Evolutionary conservation across 2,329 filamentous ascomycete genomes (phyloP).

Genomic region (Xylariaceae sp.): DNA sequence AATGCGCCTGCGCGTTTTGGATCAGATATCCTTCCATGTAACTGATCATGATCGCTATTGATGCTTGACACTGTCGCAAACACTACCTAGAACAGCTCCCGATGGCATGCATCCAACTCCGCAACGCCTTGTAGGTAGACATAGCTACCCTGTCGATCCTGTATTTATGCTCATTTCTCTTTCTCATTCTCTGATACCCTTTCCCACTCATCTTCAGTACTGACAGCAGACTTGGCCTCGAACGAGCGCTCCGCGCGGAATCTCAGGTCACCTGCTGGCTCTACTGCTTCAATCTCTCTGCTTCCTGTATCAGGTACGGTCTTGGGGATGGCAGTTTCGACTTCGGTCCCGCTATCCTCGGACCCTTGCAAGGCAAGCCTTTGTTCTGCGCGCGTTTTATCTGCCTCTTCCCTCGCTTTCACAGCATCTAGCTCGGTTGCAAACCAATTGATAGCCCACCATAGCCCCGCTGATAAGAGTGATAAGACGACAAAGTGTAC

Average conservation of each 20-base stretch:
- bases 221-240: conserved; percentile 54
- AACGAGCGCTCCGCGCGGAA: conserved; percentile 39
- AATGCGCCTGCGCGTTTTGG: conserved; percentile 17
- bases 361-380: conserved; percentile 31
- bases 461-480: conserved; percentile 72
- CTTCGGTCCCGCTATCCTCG: conserved; percentile 50
- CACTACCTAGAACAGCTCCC: neutral
- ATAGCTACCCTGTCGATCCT: neutral
- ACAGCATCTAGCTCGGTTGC: conserved; percentile 58
- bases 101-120: conserved; percentile 3
- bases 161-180: conserved; percentile 40
- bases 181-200: conserved; percentile 75
- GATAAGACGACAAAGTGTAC: conserved; percentile 86
- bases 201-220: conserved; percentile 97
- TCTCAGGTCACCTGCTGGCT: conserved; percentile 46
- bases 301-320: conserved; percentile 32
- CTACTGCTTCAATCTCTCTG: conserved; percentile 43
- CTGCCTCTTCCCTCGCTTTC: conserved; percentile 42
- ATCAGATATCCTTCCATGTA: no score
- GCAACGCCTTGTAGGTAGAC: conserved; percentile 13
- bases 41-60: conserved; percentile 7
- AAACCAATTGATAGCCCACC: conserved; percentile 98
- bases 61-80: neutral
- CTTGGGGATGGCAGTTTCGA: conserved; percentile 38
- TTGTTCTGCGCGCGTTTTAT: conserved; percentile 40